These are phyloP conservation scores for Durotheca rogersii DNA, from an alignment of 495 filamentous ascomycete genomes.

Conservation along the genomic window DNA sequence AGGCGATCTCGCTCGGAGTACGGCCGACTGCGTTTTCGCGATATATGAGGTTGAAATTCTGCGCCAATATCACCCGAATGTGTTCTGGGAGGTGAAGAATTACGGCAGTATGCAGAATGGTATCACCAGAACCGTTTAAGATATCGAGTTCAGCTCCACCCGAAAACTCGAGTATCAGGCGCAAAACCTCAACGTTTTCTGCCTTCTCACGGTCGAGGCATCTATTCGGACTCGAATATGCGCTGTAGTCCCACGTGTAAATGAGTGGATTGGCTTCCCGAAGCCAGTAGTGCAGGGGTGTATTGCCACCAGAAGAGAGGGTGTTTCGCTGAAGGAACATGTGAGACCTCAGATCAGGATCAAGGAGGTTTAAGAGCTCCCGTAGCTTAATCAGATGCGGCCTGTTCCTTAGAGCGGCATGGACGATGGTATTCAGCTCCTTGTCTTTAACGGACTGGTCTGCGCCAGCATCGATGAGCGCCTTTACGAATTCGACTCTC, in stretches of 20 bases:
- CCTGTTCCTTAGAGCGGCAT: conserved; percentile 48
- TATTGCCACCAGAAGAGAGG: conserved; percentile 37
- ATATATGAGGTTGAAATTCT: conserved; percentile 58
- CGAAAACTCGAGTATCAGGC: conserved; percentile 53
- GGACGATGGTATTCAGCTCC: conserved; percentile 59
- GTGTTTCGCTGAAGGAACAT: conserved; percentile 45
- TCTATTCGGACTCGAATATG: neutral
- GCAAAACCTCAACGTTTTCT: conserved; percentile 32
- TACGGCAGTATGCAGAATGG: conserved; percentile 60
- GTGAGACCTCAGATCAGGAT: conserved; percentile 43
- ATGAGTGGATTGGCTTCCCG: conserved; percentile 16
- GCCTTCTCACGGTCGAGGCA: conserved; percentile 5
- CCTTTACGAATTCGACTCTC: conserved; percentile 53
- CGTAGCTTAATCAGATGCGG: conserved; percentile 37
- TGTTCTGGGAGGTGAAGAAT: conserved; percentile 38
- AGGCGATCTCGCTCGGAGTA: conserved; percentile 66
- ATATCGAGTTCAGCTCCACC: conserved; percentile 55
- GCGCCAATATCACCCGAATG: conserved; percentile 52
- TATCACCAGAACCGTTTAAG: conserved; percentile 67
- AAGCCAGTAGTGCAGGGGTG: conserved; percentile 45
- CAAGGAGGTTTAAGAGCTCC: conserved; percentile 54
- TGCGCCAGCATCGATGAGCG: conserved; percentile 63
- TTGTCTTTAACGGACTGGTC: conserved; percentile 59
- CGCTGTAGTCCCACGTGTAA: neutral
- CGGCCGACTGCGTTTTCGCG: conserved; percentile 70